Conservation (phyloP, 352 stramenopile genomes). For the Aphanomyces astaci region DNA sequence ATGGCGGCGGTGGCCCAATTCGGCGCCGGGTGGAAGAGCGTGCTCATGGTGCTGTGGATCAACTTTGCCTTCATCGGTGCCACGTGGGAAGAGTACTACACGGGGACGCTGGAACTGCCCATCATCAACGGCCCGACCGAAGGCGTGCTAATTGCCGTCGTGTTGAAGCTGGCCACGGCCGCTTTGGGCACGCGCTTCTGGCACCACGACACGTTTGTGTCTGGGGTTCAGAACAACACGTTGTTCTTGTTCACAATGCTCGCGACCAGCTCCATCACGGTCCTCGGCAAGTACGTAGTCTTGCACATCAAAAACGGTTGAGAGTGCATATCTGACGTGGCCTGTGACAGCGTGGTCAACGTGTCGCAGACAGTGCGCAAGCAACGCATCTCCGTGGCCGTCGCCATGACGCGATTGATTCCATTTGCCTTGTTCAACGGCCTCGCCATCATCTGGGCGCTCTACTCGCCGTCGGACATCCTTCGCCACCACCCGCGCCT, state of each 20-base stretch:
- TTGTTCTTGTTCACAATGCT: conserved; percentile 64
- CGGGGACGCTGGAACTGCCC: conserved; percentile 89
- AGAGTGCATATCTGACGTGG: background rate
- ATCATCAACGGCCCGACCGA: conserved; percentile 96
- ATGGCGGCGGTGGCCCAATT: conserved; percentile 72
- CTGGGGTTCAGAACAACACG: conserved; percentile 75
- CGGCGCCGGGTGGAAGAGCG: conserved; percentile 69
- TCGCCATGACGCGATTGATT: conserved; percentile 67
- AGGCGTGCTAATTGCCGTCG: conserved; percentile 86
- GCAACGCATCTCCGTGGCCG: conserved; percentile 61
- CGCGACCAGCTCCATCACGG: conserved; percentile 46
- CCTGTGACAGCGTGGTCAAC: conserved; percentile 55
- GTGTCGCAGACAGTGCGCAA: conserved; percentile 57
- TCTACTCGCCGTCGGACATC: conserved; percentile 67
- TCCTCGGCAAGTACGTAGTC: conserved; percentile 70
- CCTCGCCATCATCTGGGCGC: conserved; percentile 55
- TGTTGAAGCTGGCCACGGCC: conserved; percentile 68
- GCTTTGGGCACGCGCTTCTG: conserved; percentile 53
- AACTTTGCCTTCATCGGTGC: conserved; percentile 80
- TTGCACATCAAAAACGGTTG: background rate
- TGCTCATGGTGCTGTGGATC: conserved; percentile 59
- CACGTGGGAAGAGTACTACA: conserved; percentile 94
- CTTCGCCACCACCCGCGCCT: conserved; percentile 62
- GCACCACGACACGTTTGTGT: conserved; percentile 42
- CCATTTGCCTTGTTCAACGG: conserved; percentile 71